Evolutionary conservation across 345 rosid genomes (phyloP).

Genomic region (Gossypium herbaceum): DNA sequence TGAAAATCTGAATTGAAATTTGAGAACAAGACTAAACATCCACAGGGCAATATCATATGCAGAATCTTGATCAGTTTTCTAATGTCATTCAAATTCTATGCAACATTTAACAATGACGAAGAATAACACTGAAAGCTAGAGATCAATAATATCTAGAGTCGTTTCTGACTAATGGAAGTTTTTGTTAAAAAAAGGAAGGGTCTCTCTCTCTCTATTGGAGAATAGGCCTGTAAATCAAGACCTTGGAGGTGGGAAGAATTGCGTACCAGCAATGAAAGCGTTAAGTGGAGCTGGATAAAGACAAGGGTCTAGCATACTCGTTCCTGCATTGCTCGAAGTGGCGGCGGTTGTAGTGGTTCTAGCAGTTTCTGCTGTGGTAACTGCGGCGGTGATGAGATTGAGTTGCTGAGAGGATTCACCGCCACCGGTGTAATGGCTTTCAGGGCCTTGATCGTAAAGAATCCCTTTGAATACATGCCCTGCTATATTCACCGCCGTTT

Average conservation of each 20-base stretch:
- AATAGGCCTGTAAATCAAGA: conserved; percentile 31
- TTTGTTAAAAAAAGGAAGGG: background rate
- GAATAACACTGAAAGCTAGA: conserved; percentile 18
- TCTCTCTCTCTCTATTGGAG: background rate
- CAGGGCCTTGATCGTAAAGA: conserved; percentile 65
- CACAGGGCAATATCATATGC: conserved; percentile 25
- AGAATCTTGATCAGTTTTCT: conserved; percentile 16
- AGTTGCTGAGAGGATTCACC: conserved; percentile 44
- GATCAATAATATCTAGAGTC: conserved; percentile 7
- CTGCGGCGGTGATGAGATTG: conserved; percentile 48
- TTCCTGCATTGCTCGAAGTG: conserved; percentile 27
- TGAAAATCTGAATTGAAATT: conserved; percentile 27
- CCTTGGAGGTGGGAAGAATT: conserved; percentile 89
- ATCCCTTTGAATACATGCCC: conserved; percentile 54
- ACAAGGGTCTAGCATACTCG: conserved; percentile 43
- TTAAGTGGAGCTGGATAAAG: conserved; percentile 72
- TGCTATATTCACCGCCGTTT: conserved; percentile 41
- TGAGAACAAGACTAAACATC: conserved; percentile 23
- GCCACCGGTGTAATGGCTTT: conserved; percentile 26
- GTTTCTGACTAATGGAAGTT: conserved; percentile 14
- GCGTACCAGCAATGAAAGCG: conserved; percentile 88
- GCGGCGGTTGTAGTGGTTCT: conserved; percentile 22
- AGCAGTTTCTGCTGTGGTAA: conserved; percentile 33
- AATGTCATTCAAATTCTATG: conserved; percentile 19
- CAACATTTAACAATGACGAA: background rate